Evolutionary conservation across 2,329 filamentous ascomycete species (phyloP), one percentile per base, ranked within the genome.

Genomic region (Fusarium temperatum): DNA sequence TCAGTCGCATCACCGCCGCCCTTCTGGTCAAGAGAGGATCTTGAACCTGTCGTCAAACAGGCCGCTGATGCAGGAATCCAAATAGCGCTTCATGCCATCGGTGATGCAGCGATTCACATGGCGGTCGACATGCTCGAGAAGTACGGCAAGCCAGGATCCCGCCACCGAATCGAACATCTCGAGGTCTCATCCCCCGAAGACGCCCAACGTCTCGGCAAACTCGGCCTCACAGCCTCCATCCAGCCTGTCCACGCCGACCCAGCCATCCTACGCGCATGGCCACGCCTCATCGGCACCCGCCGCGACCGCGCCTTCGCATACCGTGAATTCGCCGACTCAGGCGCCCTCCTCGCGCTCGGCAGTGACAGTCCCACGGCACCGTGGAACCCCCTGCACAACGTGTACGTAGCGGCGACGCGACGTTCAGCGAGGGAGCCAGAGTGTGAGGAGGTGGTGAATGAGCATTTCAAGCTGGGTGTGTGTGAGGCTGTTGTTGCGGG

Each of bases 151-250:
- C 83, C 86, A 1, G 83, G 82, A 6, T 83, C 85, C 17, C 84
- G 90, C 10, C 90, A 91, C 62, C 85, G 90, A 30, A 89, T 92
- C 75, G 90, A 92, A 80, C 90, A 92, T 75, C 81, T 92, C 12
- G 90, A 92, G 78, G 83, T 91, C 36, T 84, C 89, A 2, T 84
- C 84, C 1, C 84, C 85, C 3, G 83, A 84, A 64, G 90, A 91
- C 74, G 90, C 88, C 2, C 83, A 81, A 24, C 83, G 89, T 2
- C 83, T 92, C 5, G 90, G 89, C 1, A 75, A 81, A 28, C 81
- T 90, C 3, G 88, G 89, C 53, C 88, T 92, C 80, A 89, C 87
- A 9, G 88, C 88, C 1, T 88, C 86, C 6, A 83, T 90, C 38
- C 87, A 89, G 71, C 86, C 88, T 0, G 87, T 89, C 8, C 88